phyloP scores from a whole-genome alignment of 345 rosid genomes.

The Salix dunnii region DNA sequence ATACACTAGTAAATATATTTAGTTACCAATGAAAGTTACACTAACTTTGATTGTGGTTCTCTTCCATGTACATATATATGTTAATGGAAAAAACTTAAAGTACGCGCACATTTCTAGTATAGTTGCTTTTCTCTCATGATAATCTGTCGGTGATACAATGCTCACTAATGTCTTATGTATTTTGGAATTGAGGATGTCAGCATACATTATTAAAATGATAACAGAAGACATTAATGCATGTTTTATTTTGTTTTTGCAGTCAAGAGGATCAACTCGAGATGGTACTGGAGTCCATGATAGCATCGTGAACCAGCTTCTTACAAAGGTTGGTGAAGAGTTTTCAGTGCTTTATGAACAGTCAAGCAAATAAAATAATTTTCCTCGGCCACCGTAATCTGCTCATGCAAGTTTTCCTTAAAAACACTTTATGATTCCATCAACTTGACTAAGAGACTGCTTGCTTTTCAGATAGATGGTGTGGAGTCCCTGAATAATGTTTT shows the following conservation, averaged over 20 bases:
- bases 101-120: neutral
- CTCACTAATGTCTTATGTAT: neutral
- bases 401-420: slow-evolving; percentile 1
- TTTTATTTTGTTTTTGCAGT: slow-evolving; percentile 42
- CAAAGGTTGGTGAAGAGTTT: slow-evolving; percentile 60
- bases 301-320: slow-evolving; percentile 93
- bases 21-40: neutral
- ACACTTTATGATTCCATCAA: neutral
- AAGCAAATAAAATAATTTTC: neutral
- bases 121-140: neutral
- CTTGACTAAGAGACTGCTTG: slow-evolving; percentile 20
- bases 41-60: neutral
- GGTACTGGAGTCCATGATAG: slow-evolving; percentile 99
- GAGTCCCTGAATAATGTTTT: slow-evolving; percentile 96
- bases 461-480: slow-evolving; percentile 98
- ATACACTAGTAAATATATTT: neutral
- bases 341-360: neutral
- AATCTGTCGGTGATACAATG: neutral
- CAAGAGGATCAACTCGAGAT: slow-evolving; percentile 97
- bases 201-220: neutral
- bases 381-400: slow-evolving; percentile 5
- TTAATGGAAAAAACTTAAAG: neutral
- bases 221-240: neutral
- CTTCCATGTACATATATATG: neutral
- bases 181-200: slow-evolving; percentile 9